phyloP scores from a whole-genome alignment of 1,284 basidiomycete species.

The Malassezia cuniculi region DNA sequence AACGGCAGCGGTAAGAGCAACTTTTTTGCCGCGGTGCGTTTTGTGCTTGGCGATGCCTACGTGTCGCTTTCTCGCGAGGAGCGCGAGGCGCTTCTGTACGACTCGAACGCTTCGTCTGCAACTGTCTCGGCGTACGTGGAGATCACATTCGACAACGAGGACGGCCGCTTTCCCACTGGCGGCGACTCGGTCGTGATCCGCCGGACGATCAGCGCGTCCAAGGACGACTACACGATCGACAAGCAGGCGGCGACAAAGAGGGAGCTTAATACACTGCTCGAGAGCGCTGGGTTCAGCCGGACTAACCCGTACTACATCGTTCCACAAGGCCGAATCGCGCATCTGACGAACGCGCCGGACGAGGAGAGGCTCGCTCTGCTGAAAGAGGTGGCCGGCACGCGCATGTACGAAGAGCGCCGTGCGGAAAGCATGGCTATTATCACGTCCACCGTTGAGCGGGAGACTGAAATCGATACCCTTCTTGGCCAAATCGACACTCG shows the following conservation, averaged over 20 bases:
- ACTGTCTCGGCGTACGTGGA: slow-evolving; percentile 84
- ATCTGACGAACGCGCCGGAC: slow-evolving; percentile 92
- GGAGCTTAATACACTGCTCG: slow-evolving; percentile 62
- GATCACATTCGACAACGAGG: slow-evolving; percentile 48
- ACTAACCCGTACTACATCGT: slow-evolving; percentile 99
- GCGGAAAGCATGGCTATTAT: slow-evolving; percentile 86
- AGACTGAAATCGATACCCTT: slow-evolving; percentile 77
- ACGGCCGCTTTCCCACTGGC: slow-evolving; percentile 60
- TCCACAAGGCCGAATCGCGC: slow-evolving; percentile 93
- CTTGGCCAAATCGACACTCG: slow-evolving; percentile 82
- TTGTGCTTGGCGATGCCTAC: slow-evolving; percentile 93
- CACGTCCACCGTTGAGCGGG: slow-evolving; percentile 89
- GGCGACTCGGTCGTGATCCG: slow-evolving; percentile 36
- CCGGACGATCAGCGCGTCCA: slow-evolving; percentile 83
- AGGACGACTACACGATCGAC: slow-evolving; percentile 96
- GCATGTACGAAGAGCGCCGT: slow-evolving; percentile 91
- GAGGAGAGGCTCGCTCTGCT: slow-evolving; percentile 79
- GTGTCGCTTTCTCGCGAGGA: slow-evolving; percentile 89
- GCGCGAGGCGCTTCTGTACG: slow-evolving; percentile 77
- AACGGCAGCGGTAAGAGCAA: slow-evolving; percentile 46
- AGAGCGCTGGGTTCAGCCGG: slow-evolving; percentile 76
- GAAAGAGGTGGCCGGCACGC: slow-evolving; percentile 96
- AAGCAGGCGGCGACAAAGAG: slow-evolving; percentile 89
- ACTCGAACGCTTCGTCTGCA: slow-evolving; percentile 64
- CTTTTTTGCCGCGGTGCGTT: slow-evolving; percentile 60